phyloP scores from a whole-genome alignment of 208 protist species.

The Crithidia brevicula region DNA sequence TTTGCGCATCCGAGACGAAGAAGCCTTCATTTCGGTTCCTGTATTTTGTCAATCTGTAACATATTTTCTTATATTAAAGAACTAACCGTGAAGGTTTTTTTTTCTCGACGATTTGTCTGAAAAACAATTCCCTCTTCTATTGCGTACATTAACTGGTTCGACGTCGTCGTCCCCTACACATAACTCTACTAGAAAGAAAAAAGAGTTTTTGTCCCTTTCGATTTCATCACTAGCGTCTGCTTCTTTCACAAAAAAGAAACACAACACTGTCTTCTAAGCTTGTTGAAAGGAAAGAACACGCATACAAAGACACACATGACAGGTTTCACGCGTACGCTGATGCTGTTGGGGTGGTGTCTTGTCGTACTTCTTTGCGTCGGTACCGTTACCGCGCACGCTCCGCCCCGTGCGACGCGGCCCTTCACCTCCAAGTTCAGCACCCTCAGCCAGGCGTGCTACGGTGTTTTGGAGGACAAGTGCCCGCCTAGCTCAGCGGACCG shows the following conservation, averaged over 20 bases:
- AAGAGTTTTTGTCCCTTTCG: neutral
- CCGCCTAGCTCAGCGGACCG: slow-evolving; percentile 2
- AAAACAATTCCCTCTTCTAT: too few relatives aligned
- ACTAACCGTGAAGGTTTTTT: too few relatives aligned
- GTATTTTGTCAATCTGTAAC: too few relatives aligned
- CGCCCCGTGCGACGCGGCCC: neutral
- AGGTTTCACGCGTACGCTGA: neutral
- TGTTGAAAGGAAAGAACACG: neutral
- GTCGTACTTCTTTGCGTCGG: neutral
- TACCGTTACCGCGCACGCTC: neutral
- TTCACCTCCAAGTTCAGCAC: slow-evolving; percentile 16
- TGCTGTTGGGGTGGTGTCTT: neutral
- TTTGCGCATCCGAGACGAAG: too few relatives aligned
- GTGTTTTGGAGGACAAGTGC: slow-evolving; percentile 36
- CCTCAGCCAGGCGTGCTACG: slow-evolving; percentile 41
- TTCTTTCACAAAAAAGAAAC: too few relatives aligned
- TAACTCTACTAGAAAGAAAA: neutral
- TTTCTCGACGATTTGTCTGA: too few relatives aligned
- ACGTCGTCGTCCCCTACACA: too few relatives aligned
- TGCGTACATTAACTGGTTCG: too few relatives aligned
- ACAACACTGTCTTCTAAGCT: too few relatives aligned
- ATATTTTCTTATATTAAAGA: too few relatives aligned
- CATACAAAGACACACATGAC: neutral
- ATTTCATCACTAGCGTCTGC: neutral
- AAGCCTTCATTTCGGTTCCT: too few relatives aligned